Evolutionary conservation across 495 filamentous ascomycete species (phyloP), one percentile per base, ranked within the genome.

Genomic region (Amniculicola lignicola): DNA sequence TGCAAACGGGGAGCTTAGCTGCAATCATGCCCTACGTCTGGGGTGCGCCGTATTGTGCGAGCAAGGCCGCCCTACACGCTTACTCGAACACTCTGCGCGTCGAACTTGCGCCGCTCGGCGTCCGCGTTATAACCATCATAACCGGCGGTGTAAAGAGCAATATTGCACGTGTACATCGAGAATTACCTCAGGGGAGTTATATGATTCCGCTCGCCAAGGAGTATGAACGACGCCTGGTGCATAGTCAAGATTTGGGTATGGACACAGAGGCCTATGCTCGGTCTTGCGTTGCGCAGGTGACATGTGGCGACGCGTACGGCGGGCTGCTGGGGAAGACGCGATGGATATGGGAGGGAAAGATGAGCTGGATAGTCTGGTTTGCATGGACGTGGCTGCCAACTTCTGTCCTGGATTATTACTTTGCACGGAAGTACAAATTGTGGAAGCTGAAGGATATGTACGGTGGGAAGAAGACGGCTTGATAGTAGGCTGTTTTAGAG

Each of bases 61-160:
- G 76, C 29, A 87, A 86, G 69, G 81, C 82, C 1, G 84, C 84
- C 5, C 57, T 85, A 43, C 80, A 83, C 53, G 72, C 76, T 2
- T 83, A 81, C 54, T 78, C 72, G 58, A 75, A 85, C 31, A 80
- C 82, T 1, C 64, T 88, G 35, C 74, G 82, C 11, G 71, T 86
- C 9, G 84, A 79, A 52, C 57, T 80, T 18, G 69, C 61, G 31
- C 77, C 75, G 6, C 69, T 80, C 9, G 74, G 70, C 3, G 77
- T 77, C 2, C 31, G 59, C 14, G 74, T 75, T n/a, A 54, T 74
- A 15, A 69, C 65, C 0, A 69, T 86, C 6, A 69, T 84, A 6
- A 86, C 82, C 4, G 83, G 82, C 3, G 82, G 83, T 4, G 81
- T 85, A 21, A 72, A 81, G 64, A 77, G 73, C 40, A 78, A 76